A percentile compares a stretch with the other conserved stretches of the same genome.
These are phyloP conservation scores for Irpex rosettiformis DNA, from an alignment of 1,284 basidiomycete genomes.

Conservation along the genomic window DNA sequence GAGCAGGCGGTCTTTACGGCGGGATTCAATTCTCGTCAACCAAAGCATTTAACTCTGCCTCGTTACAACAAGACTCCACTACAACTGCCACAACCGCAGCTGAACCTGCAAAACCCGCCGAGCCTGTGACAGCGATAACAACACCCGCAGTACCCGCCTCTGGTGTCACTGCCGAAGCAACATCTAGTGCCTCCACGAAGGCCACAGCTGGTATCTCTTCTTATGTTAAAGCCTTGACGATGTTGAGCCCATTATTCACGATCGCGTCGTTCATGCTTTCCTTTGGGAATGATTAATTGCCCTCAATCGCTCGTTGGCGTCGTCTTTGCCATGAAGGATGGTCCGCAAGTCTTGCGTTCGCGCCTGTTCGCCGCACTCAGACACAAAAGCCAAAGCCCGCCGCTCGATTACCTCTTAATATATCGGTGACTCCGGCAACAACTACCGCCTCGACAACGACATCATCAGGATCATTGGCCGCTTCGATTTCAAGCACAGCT, in stretches of 20 bases:
- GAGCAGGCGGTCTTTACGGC: slow-evolving; percentile 76
- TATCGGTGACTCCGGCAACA: slow-evolving; percentile 42
- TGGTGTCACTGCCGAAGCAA: slow-evolving; percentile 22
- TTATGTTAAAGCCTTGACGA: slow-evolving; percentile 36
- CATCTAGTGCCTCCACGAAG: slow-evolving; percentile 48
- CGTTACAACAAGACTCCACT: slow-evolving; percentile 22
- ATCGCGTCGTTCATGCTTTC: slow-evolving; percentile 30
- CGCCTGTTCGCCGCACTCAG: slow-evolving; percentile 61
- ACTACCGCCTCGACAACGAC: slow-evolving; percentile 18
- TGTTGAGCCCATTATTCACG: slow-evolving; percentile 36
- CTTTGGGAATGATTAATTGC: slow-evolving; percentile 4
- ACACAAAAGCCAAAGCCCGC: slow-evolving; percentile 51
- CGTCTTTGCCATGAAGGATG: slow-evolving; percentile 47
- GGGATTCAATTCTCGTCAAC: slow-evolving; percentile 76
- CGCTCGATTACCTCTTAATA: slow-evolving; percentile 59
- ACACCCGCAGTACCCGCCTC: slow-evolving; percentile 13
- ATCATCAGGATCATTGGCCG: slow-evolving; percentile 12
- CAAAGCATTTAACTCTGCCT: slow-evolving; percentile 44
- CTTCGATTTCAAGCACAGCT: slow-evolving; percentile 61
- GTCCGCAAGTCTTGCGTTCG: slow-evolving; percentile 85
- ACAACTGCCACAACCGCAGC: slow-evolving; percentile 11
- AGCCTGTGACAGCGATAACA: slow-evolving; percentile 14
- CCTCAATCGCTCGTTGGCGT: slow-evolving; percentile 8
- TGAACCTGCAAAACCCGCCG: slow-evolving; percentile 11
- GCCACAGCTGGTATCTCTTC: slow-evolving; percentile 75